phyloP scores from a whole-genome alignment of 176 grass and related monocot genomes.

The Stipa capillata region DNA sequence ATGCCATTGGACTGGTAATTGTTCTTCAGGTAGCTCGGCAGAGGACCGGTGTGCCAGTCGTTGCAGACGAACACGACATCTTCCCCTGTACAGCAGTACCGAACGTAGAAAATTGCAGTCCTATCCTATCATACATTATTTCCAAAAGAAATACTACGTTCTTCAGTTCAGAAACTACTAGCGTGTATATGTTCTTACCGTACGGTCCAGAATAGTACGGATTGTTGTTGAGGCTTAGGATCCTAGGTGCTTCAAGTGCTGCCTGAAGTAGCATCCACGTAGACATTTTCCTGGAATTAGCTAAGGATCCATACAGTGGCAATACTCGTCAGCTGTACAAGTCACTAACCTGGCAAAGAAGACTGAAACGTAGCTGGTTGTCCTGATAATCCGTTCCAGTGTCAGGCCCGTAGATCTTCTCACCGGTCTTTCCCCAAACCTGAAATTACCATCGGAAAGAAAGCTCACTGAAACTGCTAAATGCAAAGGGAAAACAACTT shows the following conservation, averaged over 20 bases:
- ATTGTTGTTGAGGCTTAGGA: conserved; percentile 72
- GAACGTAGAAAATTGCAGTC: too few species aligned
- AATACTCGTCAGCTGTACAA: too few species aligned
- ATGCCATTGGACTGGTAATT: conserved; percentile 66
- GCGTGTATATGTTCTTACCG: conserved; percentile 29
- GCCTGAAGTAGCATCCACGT: too few species aligned
- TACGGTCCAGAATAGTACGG: conserved; percentile 59
- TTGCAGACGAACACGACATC: conserved; percentile 87
- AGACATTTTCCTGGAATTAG: too few species aligned
- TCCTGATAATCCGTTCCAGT: conserved; percentile 68
- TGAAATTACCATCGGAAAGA: conserved; percentile 14
- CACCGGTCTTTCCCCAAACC: conserved; percentile 94
- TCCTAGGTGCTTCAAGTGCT: conserved; percentile 73
- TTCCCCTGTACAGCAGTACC: conserved; percentile 40
- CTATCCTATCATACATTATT: not conserved
- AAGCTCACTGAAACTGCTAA: too few species aligned
- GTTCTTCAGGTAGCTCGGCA: conserved; percentile 78
- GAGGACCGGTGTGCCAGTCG: conserved; percentile 84
- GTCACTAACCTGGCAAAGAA: conserved; percentile 77
- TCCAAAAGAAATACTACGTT: not conserved
- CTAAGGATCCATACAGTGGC: too few species aligned
- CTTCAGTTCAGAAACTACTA: not conserved
- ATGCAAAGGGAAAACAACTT: too few species aligned
- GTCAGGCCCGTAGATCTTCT: conserved; percentile 87
- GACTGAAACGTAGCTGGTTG: conserved; percentile 87